A percentile compares a stretch with the other conserved stretches of the same genome.
phyloP scores from a whole-genome alignment of 495 filamentous ascomycete species.

The Neurospora hispaniola region DNA sequence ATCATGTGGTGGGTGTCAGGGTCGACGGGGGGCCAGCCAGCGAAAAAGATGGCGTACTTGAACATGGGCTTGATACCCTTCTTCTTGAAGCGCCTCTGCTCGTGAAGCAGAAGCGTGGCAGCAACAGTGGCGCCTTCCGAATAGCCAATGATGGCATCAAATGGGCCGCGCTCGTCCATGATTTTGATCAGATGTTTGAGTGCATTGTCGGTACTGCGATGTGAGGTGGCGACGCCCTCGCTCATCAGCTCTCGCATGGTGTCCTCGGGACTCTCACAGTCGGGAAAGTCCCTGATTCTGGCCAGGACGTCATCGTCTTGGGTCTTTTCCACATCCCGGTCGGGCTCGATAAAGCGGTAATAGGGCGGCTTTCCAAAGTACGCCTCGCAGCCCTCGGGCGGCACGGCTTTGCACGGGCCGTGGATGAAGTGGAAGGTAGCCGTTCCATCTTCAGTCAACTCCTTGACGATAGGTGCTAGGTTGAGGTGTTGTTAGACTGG shows the following conservation, averaged over 20 bases:
- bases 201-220: constrained; percentile 30
- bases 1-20: constrained; percentile 34
- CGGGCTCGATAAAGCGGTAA: constrained; percentile 40
- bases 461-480: constrained; percentile 37
- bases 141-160: constrained; percentile 47
- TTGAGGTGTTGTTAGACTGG: neutral
- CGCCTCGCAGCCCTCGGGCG: constrained; percentile 40
- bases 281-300: constrained; percentile 40
- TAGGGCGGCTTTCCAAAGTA: constrained; percentile 42
- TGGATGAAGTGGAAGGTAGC: constrained; percentile 38
- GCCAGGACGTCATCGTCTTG: constrained; percentile 36
- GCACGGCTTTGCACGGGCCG: constrained; percentile 35
- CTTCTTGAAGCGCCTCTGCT: constrained; percentile 35
- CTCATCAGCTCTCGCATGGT: constrained; percentile 42
- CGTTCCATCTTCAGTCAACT: constrained; percentile 33
- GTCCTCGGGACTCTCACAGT: constrained; percentile 36
- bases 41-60: constrained; percentile 48
- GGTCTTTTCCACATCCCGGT: constrained; percentile 28
- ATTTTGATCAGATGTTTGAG: constrained; percentile 35
- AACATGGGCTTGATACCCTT: constrained; percentile 37
- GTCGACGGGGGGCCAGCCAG: constrained; percentile 47
- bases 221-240: constrained; percentile 34
- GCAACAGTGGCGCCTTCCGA: constrained; percentile 53
- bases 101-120: constrained; percentile 42
- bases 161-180: constrained; percentile 41